A percentile compares a stretch with the other conserved stretches of the same genome.
Evolutionary conservation across 1,284 basidiomycete genomes (phyloP).

Genomic region (Ceratobasidium sp.): DNA sequence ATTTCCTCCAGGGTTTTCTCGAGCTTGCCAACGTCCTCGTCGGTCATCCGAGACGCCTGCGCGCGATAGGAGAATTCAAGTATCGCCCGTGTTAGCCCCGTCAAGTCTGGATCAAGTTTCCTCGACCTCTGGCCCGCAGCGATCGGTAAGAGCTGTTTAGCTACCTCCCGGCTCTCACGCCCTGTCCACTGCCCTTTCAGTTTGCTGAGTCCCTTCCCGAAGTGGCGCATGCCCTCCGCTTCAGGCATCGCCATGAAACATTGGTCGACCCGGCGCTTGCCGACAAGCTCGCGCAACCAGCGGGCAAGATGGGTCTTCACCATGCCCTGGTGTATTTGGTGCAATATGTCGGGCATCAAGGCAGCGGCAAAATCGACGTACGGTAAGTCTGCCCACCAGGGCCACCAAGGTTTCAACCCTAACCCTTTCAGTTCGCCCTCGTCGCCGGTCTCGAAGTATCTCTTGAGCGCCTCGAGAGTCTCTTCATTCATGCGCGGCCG

Average conservation of each 20-base stretch:
- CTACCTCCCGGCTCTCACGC: constrained; percentile 54
- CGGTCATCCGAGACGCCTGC: constrained; percentile 20
- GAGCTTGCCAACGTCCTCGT: constrained; percentile 41
- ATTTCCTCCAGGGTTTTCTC: constrained; percentile 45
- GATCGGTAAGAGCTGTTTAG: constrained; percentile 42
- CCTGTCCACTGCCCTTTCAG: no score
- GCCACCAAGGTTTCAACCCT: constrained; percentile 21
- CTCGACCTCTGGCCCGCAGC: background rate
- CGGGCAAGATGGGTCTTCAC: constrained; percentile 51
- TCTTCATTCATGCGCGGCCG: background rate
- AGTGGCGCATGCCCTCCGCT: constrained; percentile 24
- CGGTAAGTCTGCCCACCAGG: constrained; percentile 52
- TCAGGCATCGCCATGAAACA: constrained; percentile 39
- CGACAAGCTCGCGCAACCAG: constrained; percentile 46
- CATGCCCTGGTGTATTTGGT: constrained; percentile 55
- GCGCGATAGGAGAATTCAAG: constrained; percentile 55
- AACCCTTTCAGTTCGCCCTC: background rate
- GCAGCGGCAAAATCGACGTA: constrained; percentile 50
- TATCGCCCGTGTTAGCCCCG: constrained; percentile 47
- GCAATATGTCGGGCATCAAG: constrained; percentile 53
- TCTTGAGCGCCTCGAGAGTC: background rate
- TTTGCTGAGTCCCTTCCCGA: constrained; percentile 48
- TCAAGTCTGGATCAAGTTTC: background rate
- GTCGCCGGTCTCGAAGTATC: background rate
- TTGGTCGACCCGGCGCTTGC: constrained; percentile 36